These are phyloP conservation scores for Termitomyces sp. DNA, from an alignment of 768 basidiomycete genomes.

Conservation along the genomic window DNA sequence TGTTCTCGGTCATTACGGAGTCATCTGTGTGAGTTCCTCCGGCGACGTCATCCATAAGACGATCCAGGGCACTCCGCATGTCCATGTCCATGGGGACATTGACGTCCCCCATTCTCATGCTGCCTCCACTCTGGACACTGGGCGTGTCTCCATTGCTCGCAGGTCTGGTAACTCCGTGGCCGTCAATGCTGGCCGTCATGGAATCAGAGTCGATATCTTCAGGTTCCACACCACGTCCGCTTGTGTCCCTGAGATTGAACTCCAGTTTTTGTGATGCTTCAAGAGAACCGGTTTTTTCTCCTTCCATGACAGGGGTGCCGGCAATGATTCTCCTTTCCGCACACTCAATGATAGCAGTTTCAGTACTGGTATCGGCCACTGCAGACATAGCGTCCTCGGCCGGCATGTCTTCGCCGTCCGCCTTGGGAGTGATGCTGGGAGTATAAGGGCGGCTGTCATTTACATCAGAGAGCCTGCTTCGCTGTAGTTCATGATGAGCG, in stretches of 20 bases:
- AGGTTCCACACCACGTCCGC: constrained; percentile 35
- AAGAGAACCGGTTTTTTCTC: constrained; percentile 29
- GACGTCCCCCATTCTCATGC: constrained; percentile 38
- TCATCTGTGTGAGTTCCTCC: constrained; percentile 37
- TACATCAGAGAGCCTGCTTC: not conserved
- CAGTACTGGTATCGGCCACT: constrained; percentile 40
- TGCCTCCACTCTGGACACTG: constrained; percentile 23
- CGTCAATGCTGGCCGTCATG: not conserved
- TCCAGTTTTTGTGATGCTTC: constrained; percentile 23
- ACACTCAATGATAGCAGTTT: constrained; percentile 44
- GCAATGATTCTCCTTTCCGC: constrained; percentile 37
- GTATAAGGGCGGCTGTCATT: constrained; percentile 8
- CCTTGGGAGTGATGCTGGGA: not conserved
- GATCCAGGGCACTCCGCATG: constrained; percentile 68
- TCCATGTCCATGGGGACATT: constrained; percentile 52
- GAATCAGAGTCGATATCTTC: constrained; percentile 8
- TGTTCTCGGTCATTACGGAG: constrained; percentile 37
- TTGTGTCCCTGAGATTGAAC: constrained; percentile 46
- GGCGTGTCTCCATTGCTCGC: constrained; percentile 8
- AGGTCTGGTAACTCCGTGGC: not conserved
- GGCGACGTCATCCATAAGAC: constrained; percentile 68
- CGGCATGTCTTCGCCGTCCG: constrained; percentile 7
- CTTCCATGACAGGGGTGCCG: constrained; percentile 13
- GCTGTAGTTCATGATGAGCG: not conserved
- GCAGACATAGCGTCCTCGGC: constrained; percentile 34